Evolutionary conservation across 345 rosid species (phyloP).

Genomic region (Euphorbia lathyris): DNA sequence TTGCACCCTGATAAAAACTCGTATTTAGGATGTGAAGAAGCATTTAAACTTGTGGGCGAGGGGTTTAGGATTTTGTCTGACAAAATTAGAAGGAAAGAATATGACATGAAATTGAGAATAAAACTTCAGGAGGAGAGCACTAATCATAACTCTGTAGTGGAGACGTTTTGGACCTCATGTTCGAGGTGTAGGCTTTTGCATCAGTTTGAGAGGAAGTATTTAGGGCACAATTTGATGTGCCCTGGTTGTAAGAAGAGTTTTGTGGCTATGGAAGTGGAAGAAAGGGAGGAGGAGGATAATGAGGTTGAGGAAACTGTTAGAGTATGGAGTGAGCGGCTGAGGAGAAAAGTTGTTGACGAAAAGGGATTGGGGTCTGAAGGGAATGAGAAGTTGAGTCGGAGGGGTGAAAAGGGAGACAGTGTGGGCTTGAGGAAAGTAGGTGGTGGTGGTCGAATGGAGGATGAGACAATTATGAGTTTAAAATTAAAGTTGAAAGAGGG

Average conservation of each 20-base stretch:
- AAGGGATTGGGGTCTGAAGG: conserved; percentile 2
- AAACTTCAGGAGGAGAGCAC: conserved; percentile 60
- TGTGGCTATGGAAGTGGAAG: conserved; percentile 60
- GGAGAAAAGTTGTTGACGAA: conserved; percentile 16
- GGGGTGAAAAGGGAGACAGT: conserved; percentile 11
- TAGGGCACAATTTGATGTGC: conserved; percentile 70
- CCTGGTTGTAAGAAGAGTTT: conserved; percentile 69
- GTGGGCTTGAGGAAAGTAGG: conserved; percentile 25
- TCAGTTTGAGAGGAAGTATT: conserved; percentile 71
- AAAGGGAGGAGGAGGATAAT: conserved; percentile 22
- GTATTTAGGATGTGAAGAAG: conserved; percentile 67
- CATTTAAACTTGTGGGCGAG: conserved; percentile 78
- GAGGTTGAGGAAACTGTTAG: conserved; percentile 25
- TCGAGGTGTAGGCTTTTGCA: conserved; percentile 63
- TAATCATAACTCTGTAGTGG: conserved; percentile 27
- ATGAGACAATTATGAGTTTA: neutral
- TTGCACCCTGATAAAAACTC: conserved; percentile 85
- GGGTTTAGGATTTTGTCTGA: conserved; percentile 71
- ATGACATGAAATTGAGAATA: conserved; percentile 69
- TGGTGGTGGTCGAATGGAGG: conserved; percentile 19
- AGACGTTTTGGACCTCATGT: conserved; percentile 64
- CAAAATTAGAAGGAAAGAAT: conserved; percentile 60
- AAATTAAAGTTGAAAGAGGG: neutral
- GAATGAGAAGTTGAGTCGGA: neutral
- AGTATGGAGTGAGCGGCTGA: conserved; percentile 30